Evolutionary conservation across 2,329 filamentous ascomycete species (phyloP), one percentile per base, ranked within the genome.

Genomic region (Hymenoscyphus occultus): DNA sequence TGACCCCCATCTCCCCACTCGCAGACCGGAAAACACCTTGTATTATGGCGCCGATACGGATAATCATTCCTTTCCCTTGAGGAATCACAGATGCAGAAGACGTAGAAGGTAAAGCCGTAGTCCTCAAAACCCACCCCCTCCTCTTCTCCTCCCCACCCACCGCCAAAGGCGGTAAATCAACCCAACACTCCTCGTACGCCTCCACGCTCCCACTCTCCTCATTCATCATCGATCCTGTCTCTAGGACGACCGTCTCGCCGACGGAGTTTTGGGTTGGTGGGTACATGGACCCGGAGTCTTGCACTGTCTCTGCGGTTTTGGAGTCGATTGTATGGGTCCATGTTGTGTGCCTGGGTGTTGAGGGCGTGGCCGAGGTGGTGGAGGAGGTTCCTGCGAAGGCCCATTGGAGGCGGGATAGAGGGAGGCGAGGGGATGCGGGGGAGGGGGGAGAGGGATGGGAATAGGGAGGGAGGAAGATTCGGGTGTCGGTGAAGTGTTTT

Each of bases 121-220:
- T 59, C 16, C 59, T 70, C 54, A 70, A 28, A n/a, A 71, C 70
- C 71, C 70, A 72, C 42, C 68, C 68, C 60, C 40, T 61, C 12
- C 39, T 59, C 51, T 64, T n/a, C 16, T 45, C 64, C 14, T 68
- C 62, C 22, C 61, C 51, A 19, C 35, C 42, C 5, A 62, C 5
- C 42, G 45, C 42, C 13, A 31, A 51, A 42, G 63, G 22, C 19
- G 70, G 67, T 6, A 73, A 39, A 69, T 77, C 75, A 48, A 71
- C 66, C 76, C 76, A 77, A 16, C 73, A 68, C 64, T 77, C 75
- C 63, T 76, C 69, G 64, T 77, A 77, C 3, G 68, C 68, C 31
- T 70, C 71, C 28, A 72, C 65, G 3, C 65, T 56, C 2, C 75
- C 75, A 0, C 68, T 76, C 7, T 62, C 66, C 0, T 72, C 71